Evolutionary conservation across 805 yeast genomes (phyloP).

Genomic region (Candida sphagnicola): DNA sequence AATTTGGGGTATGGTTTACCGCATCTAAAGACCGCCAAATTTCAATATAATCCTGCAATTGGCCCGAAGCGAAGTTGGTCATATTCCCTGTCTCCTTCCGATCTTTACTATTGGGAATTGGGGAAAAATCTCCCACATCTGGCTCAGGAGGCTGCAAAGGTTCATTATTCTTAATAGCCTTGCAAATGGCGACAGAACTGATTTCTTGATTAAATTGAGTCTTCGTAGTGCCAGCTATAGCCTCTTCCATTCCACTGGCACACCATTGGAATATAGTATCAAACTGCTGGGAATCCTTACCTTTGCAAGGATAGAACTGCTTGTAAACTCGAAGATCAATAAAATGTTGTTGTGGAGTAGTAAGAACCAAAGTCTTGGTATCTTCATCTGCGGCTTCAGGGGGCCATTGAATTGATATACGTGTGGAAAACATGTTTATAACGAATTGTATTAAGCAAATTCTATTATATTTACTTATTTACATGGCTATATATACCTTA

Average conservation of each 20-base stretch:
- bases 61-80: slow-evolving; percentile 42
- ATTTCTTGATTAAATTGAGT: slow-evolving; percentile 40
- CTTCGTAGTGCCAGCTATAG: slow-evolving; percentile 28
- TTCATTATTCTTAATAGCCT: slow-evolving; percentile 23
- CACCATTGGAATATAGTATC: slow-evolving; percentile 50
- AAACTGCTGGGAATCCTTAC: slow-evolving; percentile 11
- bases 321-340: slow-evolving; percentile 42
- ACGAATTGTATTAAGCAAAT: slow-evolving; percentile 4
- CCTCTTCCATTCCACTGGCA: slow-evolving; percentile 47
- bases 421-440: slow-evolving; percentile 37
- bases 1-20: slow-evolving; percentile 20
- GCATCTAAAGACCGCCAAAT: slow-evolving; percentile 52
- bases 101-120: slow-evolving; percentile 31
- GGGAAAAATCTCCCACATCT: slow-evolving; percentile 46
- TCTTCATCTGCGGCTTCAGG: slow-evolving; percentile 38
- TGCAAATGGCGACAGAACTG: slow-evolving; percentile 35
- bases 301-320: slow-evolving; percentile 12
- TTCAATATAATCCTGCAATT: slow-evolving; percentile 45
- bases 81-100: slow-evolving; percentile 49
- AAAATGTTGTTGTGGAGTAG: slow-evolving; percentile 41
- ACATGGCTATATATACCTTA: background rate
- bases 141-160: slow-evolving; percentile 27
- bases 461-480: no score
- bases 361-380: slow-evolving; percentile 47
- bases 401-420: slow-evolving; percentile 53